These are phyloP conservation scores for Cyclotella cryptica DNA, from an alignment of 108 stramenopile species.

Conservation along the genomic window DNA sequence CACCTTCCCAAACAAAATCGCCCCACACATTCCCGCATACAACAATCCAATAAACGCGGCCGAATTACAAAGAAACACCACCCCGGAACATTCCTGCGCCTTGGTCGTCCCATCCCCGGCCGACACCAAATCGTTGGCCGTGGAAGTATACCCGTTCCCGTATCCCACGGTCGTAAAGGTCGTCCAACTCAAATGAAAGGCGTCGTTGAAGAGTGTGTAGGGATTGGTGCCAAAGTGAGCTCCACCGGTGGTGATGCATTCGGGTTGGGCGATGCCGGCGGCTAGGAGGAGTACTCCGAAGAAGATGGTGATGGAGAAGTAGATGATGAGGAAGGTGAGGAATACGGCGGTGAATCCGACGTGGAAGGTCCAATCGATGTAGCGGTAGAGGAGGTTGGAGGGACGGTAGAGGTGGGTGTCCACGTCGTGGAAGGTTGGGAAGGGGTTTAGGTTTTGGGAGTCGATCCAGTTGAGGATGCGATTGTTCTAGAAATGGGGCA, in stretches of 20 bases:
- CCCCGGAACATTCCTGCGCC: slow-evolving; percentile 54
- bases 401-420: slow-evolving; percentile 45
- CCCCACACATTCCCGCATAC: slow-evolving; percentile 82
- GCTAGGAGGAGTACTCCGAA: slow-evolving; percentile 23
- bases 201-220: slow-evolving; percentile 59
- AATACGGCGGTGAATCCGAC: slow-evolving; percentile 35
- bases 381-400: slow-evolving; percentile 21
- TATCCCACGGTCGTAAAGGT: slow-evolving; percentile 80
- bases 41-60: slow-evolving; percentile 81
- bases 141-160: slow-evolving; percentile 68
- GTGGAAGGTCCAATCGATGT: slow-evolving; percentile 54
- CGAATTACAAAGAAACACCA: slow-evolving; percentile 71
- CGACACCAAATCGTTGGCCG: slow-evolving; percentile 54
- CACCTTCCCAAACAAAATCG: slow-evolving; percentile 84
- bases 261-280: slow-evolving; percentile 32
- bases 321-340: slow-evolving; percentile 32
- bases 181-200: slow-evolving; percentile 80
- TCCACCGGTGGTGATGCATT: slow-evolving; percentile 36
- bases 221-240: slow-evolving; percentile 31
- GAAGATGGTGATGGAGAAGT: slow-evolving; percentile 1
- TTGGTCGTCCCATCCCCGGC: slow-evolving; percentile 29
- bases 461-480: slow-evolving; percentile 34
- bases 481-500: slow-evolving; percentile 12
- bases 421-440: slow-evolving; percentile 3
- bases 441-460: slow-evolving; percentile 10